phyloP scores from a whole-genome alignment of 1,284 basidiomycete genomes.

The Agaricales sp. region DNA sequence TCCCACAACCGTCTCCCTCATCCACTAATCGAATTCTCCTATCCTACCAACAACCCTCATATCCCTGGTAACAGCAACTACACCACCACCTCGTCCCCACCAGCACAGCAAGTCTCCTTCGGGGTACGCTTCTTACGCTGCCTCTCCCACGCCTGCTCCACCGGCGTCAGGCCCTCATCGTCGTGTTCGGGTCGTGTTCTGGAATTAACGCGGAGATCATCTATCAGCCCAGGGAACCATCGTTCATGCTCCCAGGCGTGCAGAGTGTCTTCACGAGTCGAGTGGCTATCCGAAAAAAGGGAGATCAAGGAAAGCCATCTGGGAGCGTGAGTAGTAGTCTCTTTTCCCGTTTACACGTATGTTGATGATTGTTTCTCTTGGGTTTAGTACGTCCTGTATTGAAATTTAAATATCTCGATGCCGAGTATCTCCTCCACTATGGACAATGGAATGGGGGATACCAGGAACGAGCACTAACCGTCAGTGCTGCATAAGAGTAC shows the following conservation, averaged over 20 bases:
- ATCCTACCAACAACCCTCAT: not conserved
- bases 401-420: too few species aligned
- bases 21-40: constrained; percentile 11
- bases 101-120: not conserved
- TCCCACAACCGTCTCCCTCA: constrained; percentile 10
- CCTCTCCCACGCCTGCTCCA: constrained; percentile 6
- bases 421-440: too few species aligned
- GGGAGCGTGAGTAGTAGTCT: not conserved
- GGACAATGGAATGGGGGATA: too few species aligned
- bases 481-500: too few species aligned
- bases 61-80: not conserved
- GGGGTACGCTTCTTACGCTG: not conserved
- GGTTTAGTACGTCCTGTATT: too few species aligned
- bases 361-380: too few species aligned
- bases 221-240: constrained; percentile 41
- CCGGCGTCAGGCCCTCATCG: constrained; percentile 6
- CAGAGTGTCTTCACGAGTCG: constrained; percentile 47
- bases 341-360: too few species aligned
- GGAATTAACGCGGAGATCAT: constrained; percentile 64
- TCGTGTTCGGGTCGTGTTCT: constrained; percentile 41
- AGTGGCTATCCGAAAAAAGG: constrained; percentile 38
- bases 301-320: not conserved
- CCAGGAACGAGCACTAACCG: too few species aligned
- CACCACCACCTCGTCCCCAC: not conserved
- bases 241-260: constrained; percentile 47